Evolutionary conservation across 1,139 yeast species (phyloP).

Genomic region (Pichia sp.): DNA sequence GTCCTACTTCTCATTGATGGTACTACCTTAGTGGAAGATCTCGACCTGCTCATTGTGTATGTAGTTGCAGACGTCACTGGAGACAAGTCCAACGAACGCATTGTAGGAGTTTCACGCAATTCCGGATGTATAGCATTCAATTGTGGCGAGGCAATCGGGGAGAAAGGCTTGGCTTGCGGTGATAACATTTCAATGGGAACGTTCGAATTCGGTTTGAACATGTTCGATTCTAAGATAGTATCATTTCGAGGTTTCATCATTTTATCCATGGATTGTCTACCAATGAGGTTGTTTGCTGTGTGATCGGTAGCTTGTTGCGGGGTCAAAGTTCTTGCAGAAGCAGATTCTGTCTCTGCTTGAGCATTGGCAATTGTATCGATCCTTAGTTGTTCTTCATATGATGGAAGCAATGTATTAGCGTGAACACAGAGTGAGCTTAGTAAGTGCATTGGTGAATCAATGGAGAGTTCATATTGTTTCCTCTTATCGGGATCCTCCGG

Average conservation of each 20-base stretch:
- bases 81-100: conserved; percentile 14
- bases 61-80: conserved; percentile 10
- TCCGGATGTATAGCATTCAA: conserved; percentile 24
- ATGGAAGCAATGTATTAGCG: conserved; percentile 62
- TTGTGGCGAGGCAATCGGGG: conserved; percentile 27
- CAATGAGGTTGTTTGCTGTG: background rate
- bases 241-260: conserved; percentile 22
- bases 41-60: conserved; percentile 1
- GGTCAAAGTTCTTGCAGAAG: conserved; percentile 8
- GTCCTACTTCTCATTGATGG: conserved; percentile 4
- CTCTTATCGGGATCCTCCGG: conserved; percentile 51
- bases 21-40: conserved; percentile 7
- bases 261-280: conserved; percentile 16
- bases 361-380: conserved; percentile 5
- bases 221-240: conserved; percentile 49
- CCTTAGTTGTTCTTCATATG: conserved; percentile 33
- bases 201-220: conserved; percentile 47
- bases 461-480: conserved; percentile 85
- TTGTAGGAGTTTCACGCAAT: conserved; percentile 13
- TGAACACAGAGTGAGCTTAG: conserved; percentile 60
- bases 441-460: conserved; percentile 85
- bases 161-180: conserved; percentile 33
- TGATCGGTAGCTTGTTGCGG: conserved; percentile 35
- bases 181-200: conserved; percentile 42
- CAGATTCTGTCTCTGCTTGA: conserved; percentile 1